Conservation (phyloP, 2,329 filamentous ascomycete genomes). For the Thielaviopsis punctulata region DNA sequence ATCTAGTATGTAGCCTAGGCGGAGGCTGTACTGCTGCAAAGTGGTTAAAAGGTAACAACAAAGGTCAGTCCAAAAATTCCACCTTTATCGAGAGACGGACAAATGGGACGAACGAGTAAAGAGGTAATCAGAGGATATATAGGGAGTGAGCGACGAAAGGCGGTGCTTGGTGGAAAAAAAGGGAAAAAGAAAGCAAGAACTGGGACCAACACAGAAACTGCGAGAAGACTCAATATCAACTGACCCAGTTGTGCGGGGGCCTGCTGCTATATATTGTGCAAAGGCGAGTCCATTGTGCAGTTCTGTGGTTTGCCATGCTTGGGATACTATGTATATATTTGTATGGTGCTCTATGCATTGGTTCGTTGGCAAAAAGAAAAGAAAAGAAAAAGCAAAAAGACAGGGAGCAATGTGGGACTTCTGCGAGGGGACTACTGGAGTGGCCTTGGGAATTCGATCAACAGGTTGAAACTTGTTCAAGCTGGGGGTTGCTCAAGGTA, state of each 20-base stretch:
- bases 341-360: not conserved
- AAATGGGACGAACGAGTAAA: not conserved
- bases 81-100: not conserved
- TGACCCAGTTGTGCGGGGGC: not conserved
- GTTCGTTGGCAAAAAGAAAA: no score
- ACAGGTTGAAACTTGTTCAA: no score
- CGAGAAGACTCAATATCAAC: not conserved
- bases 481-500: no score
- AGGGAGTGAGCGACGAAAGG: not conserved
- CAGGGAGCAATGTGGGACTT: not conserved
- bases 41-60: not conserved
- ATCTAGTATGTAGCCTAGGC: not conserved
- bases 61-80: not conserved
- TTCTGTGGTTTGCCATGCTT: not conserved
- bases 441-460: not conserved
- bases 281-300: not conserved
- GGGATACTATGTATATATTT: no score
- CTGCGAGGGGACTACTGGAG: no score
- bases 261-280: not conserved
- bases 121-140: not conserved
- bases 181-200: no score
- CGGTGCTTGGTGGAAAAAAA: not conserved
- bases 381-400: no score
- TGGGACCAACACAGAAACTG: not conserved
- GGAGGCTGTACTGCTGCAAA: not conserved